Conservation (phyloP, 139 green algal species). For the Edaphochlamys debaryana region DNA sequence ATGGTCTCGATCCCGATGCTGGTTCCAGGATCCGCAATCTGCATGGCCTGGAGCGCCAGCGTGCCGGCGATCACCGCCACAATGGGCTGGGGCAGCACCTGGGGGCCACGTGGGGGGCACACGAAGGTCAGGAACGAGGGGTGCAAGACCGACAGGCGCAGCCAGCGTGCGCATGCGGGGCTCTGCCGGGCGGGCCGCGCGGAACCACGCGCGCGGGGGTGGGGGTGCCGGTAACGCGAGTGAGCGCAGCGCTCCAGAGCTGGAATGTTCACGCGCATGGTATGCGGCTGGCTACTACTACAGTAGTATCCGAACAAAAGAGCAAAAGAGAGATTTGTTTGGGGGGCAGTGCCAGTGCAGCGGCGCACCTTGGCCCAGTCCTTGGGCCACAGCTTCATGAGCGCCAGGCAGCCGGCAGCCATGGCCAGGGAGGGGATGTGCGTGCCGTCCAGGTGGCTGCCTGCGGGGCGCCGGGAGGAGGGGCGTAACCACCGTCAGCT, state of each 20-base stretch:
- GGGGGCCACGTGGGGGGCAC: background rate
- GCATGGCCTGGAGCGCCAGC: slow-evolving; percentile 16
- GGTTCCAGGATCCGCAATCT: background rate
- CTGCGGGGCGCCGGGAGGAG: background rate
- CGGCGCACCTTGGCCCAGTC: slow-evolving; percentile 37
- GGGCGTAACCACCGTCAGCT: too few species aligned
- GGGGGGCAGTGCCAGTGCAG: too few species aligned
- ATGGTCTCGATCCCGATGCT: slow-evolving; percentile 50
- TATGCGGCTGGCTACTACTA: too few species aligned
- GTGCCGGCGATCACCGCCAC: slow-evolving; percentile 38
- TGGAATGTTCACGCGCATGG: too few species aligned
- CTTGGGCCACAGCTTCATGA: slow-evolving; percentile 44
- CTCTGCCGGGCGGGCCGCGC: too few species aligned
- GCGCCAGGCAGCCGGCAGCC: slow-evolving; percentile 29
- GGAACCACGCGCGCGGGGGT: too few species aligned
- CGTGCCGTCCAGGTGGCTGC: slow-evolving; percentile 24
- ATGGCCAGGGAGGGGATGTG: slow-evolving; percentile 46
- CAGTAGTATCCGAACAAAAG: too few species aligned
- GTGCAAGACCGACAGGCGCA: too few species aligned
- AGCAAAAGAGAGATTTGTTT: too few species aligned
- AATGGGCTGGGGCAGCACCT: slow-evolving; percentile 35
- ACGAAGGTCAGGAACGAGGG: background rate
- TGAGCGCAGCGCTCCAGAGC: too few species aligned
- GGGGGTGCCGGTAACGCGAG: too few species aligned
- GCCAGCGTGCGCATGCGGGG: too few species aligned